Evolutionary conservation across 2,329 filamentous ascomycete species (phyloP).

Genomic region (Cephalotrichum gorgonifer): DNA sequence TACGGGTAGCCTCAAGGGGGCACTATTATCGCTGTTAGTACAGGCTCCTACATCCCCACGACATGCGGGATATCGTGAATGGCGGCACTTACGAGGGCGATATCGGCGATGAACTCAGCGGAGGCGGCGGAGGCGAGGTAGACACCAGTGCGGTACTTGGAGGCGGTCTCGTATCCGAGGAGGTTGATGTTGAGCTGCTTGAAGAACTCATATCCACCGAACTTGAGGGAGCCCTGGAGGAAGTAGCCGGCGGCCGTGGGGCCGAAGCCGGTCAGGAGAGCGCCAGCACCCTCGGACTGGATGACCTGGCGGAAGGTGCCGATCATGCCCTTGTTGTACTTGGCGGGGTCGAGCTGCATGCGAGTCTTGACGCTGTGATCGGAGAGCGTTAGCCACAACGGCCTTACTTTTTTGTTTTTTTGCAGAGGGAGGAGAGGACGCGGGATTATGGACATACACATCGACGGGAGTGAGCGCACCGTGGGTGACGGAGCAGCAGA

Average conservation of each 20-base stretch:
- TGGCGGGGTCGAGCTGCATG: slow-evolving; percentile 83
- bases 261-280: slow-evolving; percentile 75
- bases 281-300: slow-evolving; percentile 72
- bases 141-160: slow-evolving; percentile 70
- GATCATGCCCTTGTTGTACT: slow-evolving; percentile 81
- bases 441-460: slow-evolving; percentile 54
- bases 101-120: slow-evolving; percentile 63
- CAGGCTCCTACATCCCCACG: not conserved
- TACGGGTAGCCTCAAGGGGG: slow-evolving; percentile 87
- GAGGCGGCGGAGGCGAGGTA: slow-evolving; percentile 62
- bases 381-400: slow-evolving; percentile 11
- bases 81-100: slow-evolving; percentile 47
- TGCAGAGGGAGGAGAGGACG: too few relatives aligned
- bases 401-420: not conserved
- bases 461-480: slow-evolving; percentile 94
- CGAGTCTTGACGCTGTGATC: slow-evolving; percentile 82
- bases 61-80: not conserved
- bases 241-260: slow-evolving; percentile 86
- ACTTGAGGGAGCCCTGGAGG: slow-evolving; percentile 69
- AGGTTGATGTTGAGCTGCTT: slow-evolving; percentile 81
- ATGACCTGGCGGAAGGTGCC: slow-evolving; percentile 82
- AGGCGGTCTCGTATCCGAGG: slow-evolving; percentile 67
- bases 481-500: slow-evolving; percentile 98
- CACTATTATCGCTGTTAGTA: slow-evolving; percentile 29
- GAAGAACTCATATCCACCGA: slow-evolving; percentile 93